These are phyloP conservation scores for Allium cepa DNA, from an alignment of 106 monocot species.

Conservation along the genomic window DNA sequence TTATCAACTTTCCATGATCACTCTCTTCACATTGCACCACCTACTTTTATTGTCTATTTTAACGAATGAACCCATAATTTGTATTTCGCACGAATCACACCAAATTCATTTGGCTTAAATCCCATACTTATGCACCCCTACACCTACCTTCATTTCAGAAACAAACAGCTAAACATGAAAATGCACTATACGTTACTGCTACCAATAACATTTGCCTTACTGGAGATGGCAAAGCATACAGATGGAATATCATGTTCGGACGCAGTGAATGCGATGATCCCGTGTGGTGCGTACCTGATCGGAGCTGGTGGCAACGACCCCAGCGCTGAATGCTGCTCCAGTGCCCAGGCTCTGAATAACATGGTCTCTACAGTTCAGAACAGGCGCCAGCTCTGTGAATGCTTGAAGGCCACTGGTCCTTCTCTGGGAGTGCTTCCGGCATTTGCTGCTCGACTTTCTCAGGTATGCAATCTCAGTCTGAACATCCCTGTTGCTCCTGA, in stretches of 20 bases:
- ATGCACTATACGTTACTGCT: no score
- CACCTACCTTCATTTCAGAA: no score
- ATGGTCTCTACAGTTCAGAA: constrained; percentile 25
- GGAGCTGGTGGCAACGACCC: constrained; percentile 30
- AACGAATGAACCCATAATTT: no score
- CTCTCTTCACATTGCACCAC: no score
- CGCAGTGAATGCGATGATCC: constrained; percentile 59
- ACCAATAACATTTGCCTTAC: no score
- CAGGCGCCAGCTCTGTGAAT: constrained; percentile 43
- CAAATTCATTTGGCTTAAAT: no score
- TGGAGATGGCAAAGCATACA: neutral
- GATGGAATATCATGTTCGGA: constrained; percentile 46
- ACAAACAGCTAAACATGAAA: no score
- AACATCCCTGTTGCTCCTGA: constrained; percentile 31
- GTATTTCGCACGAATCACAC: no score
- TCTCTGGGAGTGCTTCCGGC: constrained; percentile 64
- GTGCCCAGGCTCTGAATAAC: constrained; percentile 35
- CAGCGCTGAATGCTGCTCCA: constrained; percentile 45
- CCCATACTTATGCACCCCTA: no score
- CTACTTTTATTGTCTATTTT: no score
- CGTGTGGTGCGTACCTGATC: constrained; percentile 58
- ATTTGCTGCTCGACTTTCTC: constrained; percentile 23
- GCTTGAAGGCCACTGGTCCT: constrained; percentile 47
- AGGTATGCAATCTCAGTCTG: constrained; percentile 45
- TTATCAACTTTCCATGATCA: no score